Evolutionary conservation across 495 filamentous ascomycete species (phyloP).

Genomic region (Talaromyces stipitatus): DNA sequence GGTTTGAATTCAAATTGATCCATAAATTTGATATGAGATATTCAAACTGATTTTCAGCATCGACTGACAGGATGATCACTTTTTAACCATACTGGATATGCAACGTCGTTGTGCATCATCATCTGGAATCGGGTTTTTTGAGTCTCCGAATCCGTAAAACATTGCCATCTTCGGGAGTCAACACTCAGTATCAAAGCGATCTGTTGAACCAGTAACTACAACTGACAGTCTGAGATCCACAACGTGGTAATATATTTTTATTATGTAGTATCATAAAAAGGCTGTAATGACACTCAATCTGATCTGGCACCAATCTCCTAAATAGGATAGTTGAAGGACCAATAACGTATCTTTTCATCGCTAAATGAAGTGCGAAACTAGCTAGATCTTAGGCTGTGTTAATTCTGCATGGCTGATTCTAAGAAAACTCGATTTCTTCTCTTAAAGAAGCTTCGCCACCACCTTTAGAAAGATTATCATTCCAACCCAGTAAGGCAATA

Average conservation of each 20-base stretch:
- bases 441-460: not conserved
- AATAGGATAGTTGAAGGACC: not conserved
- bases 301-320: not conserved
- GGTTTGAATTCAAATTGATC: not conserved
- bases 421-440: not conserved
- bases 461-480: not conserved
- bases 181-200: too few relatives aligned
- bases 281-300: not conserved
- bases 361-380: not conserved
- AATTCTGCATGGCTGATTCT: not conserved
- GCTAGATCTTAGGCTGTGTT: not conserved
- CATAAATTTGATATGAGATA: not conserved
- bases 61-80: not conserved
- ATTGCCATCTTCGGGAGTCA: not conserved
- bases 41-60: not conserved
- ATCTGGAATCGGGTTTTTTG: not conserved
- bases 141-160: not conserved
- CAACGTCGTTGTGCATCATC: not conserved
- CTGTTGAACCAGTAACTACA: too few relatives aligned
- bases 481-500: not conserved
- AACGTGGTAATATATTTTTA: too few relatives aligned
- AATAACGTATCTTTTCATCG: not conserved
- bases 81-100: not conserved
- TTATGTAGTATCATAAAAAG: too few relatives aligned
- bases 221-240: too few relatives aligned